Evolutionary conservation across 495 filamentous ascomycete species (phyloP).

Genomic region (Tuber magnatum): DNA sequence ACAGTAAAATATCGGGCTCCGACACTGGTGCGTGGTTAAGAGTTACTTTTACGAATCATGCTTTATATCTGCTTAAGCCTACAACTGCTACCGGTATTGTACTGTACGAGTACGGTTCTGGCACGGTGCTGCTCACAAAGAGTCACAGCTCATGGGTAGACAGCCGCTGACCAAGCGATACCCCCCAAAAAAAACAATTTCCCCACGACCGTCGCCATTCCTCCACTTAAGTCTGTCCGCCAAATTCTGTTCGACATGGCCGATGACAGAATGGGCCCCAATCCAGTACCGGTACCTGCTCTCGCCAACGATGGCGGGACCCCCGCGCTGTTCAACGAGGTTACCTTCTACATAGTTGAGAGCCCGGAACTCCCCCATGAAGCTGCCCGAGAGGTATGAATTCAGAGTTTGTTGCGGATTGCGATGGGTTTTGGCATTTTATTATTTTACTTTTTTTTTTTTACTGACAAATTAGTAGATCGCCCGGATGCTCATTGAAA

Average conservation of each 20-base stretch:
- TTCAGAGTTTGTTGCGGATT: neutral
- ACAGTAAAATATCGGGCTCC: too few species aligned
- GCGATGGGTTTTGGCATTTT: conserved; percentile 18
- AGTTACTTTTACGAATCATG: neutral
- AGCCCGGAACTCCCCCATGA: conserved; percentile 45
- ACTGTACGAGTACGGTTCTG: too few species aligned
- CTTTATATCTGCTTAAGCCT: neutral
- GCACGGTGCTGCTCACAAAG: too few species aligned
- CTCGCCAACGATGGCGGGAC: neutral
- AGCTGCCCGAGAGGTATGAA: conserved; percentile 46
- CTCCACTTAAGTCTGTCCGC: neutral
- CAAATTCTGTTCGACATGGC: neutral
- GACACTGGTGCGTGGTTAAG: neutral
- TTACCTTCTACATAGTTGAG: conserved; percentile 40
- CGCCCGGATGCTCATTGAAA: conserved; percentile 44
- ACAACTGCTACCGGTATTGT: neutral
- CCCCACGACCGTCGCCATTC: neutral
- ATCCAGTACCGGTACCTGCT: neutral
- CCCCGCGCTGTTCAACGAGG: conserved; percentile 37
- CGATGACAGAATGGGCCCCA: neutral
- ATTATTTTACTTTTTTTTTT: conserved; percentile 41
- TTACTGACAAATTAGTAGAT: conserved; percentile 41
- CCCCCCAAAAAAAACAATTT: neutral
- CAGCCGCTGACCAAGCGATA: neutral
- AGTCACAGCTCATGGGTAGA: neutral